A percentile compares a stretch with the other conserved stretches of the same genome.
Evolutionary conservation across 2,329 filamentous ascomycete genomes (phyloP).

Genomic region (Hysterium pulicare): DNA sequence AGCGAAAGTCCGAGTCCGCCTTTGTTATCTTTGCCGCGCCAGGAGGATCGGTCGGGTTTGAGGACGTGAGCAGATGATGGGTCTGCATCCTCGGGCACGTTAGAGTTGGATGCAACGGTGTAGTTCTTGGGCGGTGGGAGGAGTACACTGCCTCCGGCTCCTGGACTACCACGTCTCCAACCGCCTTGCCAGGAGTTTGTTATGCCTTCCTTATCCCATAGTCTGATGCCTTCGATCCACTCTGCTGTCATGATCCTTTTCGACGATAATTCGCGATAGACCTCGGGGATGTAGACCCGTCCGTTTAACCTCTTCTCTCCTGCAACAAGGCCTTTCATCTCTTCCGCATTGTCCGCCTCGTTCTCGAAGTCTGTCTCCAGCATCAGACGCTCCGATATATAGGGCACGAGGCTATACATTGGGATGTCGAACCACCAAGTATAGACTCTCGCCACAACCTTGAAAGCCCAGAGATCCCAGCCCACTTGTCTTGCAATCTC

Average conservation of each 20-base stretch:
- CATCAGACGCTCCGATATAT: slow-evolving; percentile 85
- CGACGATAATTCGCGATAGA: slow-evolving; percentile 79
- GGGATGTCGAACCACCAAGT: slow-evolving; percentile 90
- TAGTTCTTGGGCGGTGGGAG: slow-evolving; percentile 38
- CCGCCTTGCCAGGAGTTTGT: slow-evolving; percentile 75
- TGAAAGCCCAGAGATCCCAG: slow-evolving; percentile 96
- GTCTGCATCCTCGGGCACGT: slow-evolving; percentile 34
- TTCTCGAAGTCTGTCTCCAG: slow-evolving; percentile 93
- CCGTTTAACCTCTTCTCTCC: slow-evolving; percentile 71
- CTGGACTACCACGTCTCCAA: slow-evolving; percentile 71
- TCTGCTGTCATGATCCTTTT: slow-evolving; percentile 87
- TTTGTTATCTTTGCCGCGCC: slow-evolving; percentile 67
- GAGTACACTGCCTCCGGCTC: slow-evolving; percentile 66
- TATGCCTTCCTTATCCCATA: slow-evolving; percentile 88
- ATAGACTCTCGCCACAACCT: slow-evolving; percentile 79
- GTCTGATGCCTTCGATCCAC: slow-evolving; percentile 91
- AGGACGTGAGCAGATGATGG: slow-evolving; percentile 58
- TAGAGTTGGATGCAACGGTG: slow-evolving; percentile 26
- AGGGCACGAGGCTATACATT: slow-evolving; percentile 84
- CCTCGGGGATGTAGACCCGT: slow-evolving; percentile 82
- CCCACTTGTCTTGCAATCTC: slow-evolving; percentile 88
- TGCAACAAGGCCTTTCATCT: slow-evolving; percentile 74
- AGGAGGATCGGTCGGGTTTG: slow-evolving; percentile 77
- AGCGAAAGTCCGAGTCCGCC: slow-evolving; percentile 81
- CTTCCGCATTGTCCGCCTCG: slow-evolving; percentile 82